Evolutionary conservation across 2,329 filamentous ascomycete species (phyloP), one percentile per base, ranked within the genome.

Genomic region (Fusarium fracticaudum): DNA sequence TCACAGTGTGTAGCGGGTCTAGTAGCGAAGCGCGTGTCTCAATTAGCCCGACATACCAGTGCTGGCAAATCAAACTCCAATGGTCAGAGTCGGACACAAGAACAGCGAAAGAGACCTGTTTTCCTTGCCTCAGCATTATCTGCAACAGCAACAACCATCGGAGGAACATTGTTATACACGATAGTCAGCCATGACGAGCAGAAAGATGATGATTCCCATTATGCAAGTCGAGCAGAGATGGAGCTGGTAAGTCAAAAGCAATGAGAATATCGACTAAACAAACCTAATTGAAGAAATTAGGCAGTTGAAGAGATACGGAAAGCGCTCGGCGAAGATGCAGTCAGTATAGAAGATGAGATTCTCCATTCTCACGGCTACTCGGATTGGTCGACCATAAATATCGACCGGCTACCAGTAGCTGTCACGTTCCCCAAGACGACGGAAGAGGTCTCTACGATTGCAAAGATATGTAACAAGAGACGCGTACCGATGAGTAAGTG

Each of bases 401-500:
- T 89, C 4, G 88, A 91, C 22, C 83, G 83, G 3, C 83, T 91
- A 8, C 90, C 90, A 0, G 88, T 92, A 5, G 90, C 90, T 2
- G 90, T 92, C 33, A 88, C 88, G 0, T 92, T 91, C 72, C 90
- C 90, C 5, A 86, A 87, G 31, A 87, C 84, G 6, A 92, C 90
- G 1, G 85, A 87, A 57, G 86, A 92, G 63, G 90, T 92, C 17
- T 86, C 89, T 2, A 77, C 81, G 20, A 89, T 92, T 62, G 89
- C 88, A 1, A 86, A 91, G 73, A 86, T 95, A 53, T 98, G 95
- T 2, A 83, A 87, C 92, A 83, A 92, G 91, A 80, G 91, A 94
- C 82, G 91, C 87, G 89, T 98, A 57, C 95, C 95, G 2, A 93
- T 98, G 64, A 66, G 64, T 66, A 17, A 17, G 45, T 11, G 2